Evolutionary conservation across 306 rosid species (phyloP).

Genomic region (Castanospermum australe): DNA sequence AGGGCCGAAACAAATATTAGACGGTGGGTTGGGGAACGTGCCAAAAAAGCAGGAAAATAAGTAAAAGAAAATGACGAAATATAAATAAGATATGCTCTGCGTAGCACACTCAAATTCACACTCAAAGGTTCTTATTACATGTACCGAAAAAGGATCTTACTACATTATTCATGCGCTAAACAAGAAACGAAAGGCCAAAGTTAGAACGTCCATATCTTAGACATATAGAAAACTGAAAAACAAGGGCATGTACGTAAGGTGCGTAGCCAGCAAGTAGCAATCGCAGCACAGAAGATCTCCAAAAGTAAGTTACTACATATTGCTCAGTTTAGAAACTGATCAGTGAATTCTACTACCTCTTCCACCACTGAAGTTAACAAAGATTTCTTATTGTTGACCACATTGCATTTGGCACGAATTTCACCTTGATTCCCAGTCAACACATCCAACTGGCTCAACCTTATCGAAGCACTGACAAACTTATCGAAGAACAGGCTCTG

Average conservation of each 20-base stretch:
- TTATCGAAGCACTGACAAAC: constrained; percentile 36
- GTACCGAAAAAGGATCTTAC: no score
- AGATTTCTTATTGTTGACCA: constrained; percentile 10
- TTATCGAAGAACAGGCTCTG: constrained; percentile 40
- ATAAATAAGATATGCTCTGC: background rate
- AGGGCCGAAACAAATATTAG: no score
- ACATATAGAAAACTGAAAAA: background rate
- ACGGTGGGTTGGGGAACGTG: no score
- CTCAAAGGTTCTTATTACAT: background rate
- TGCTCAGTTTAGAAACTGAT: background rate
- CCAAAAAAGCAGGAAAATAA: background rate
- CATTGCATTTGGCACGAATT: constrained; percentile 42
- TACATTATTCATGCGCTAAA: background rate
- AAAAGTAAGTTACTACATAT: background rate
- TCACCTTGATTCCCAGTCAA: constrained; percentile 44
- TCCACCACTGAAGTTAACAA: constrained; percentile 24
- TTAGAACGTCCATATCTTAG: background rate
- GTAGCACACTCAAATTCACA: background rate
- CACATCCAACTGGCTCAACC: constrained; percentile 48
- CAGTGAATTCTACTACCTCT: background rate
- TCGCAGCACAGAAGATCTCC: background rate
- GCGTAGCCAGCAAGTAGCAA: no score
- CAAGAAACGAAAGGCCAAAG: background rate
- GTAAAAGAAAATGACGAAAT: background rate
- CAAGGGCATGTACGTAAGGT: background rate